Base-by-base conservation (phyloP, 768 basidiomycete species). In the Wakefieldia striispora region DNA sequence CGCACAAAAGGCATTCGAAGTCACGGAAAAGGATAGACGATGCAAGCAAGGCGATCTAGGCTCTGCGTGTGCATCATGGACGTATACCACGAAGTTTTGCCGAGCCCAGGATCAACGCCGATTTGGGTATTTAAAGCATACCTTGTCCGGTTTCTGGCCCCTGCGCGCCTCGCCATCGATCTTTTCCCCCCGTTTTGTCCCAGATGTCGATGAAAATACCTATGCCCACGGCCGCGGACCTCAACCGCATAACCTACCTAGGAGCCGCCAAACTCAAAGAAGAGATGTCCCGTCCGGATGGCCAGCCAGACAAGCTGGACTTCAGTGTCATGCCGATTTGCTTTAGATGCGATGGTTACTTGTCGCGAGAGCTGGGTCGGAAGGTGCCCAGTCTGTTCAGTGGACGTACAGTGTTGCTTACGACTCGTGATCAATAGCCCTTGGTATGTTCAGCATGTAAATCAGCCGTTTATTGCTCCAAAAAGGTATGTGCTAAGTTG, bases 381-480 rank as follows among this genome's bases (percentile, higher is more conserved):
- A 68, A 64, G 59, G 66, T 68, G 20, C 27, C 6, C n/a, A 13
- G 10, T 33, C 17, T 23, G 11, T 29, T 39, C 24, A 9, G 44
- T 23, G 39, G 17, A 20, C 14, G 37, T 16, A 33, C 13, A 33
- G 4, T 26, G 31, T 39, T 33, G 13, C 26, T 44, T 39, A 34
- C 37, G 29, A 50, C 34, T 38, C 20, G 13, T 41, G 34, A 20
- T 37, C 33, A 19, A 50, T 44, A 68, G 68, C 46, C 64, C 5
- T 48, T 54, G 37, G 43, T 70, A 24, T 70, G 68, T 48, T 60
- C 60, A 10, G 62, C 55, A 40, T 68, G 68, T 31, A 66, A 39
- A 45, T 62, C 66, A 8, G 51, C 56, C 14, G n/a, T 68, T 29
- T 68, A 68, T 34, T 68, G 68, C 49, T 64, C 66, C 31, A 68